phyloP scores from a whole-genome alignment of 2,329 filamentous ascomycete genomes.

The Ilyonectria destructans region DNA sequence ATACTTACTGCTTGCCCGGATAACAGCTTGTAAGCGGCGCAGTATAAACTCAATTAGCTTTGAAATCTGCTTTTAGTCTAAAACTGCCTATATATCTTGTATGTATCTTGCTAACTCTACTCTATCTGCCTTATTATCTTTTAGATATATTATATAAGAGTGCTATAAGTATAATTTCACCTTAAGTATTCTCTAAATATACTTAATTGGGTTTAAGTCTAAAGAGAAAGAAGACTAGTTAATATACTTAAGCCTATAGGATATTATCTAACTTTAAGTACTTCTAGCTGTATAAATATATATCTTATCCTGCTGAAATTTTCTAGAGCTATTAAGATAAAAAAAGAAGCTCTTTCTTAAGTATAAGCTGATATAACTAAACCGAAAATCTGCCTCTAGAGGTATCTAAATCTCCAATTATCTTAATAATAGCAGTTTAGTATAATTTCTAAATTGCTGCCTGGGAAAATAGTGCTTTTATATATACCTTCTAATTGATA shows the following conservation, averaged over 20 bases:
- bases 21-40: constrained; percentile 2
- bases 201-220: constrained; percentile 15
- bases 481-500: not conserved
- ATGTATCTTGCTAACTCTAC: constrained; percentile 6
- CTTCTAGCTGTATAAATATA: not conserved
- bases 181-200: constrained; percentile 10
- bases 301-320: no score
- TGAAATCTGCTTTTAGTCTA: no score
- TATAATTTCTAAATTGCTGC: no score
- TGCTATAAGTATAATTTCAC: constrained; percentile 1
- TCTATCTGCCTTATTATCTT: constrained; percentile 9
- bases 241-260: not conserved
- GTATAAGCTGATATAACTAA: constrained; percentile 5
- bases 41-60: constrained; percentile 7
- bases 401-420: not conserved
- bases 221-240: constrained; percentile 2
- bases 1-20: constrained; percentile 19
- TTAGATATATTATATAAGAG: constrained; percentile 1
- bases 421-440: not conserved
- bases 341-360: constrained; percentile 2
- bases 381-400: not conserved
- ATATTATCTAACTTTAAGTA: not conserved
- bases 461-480: not conserved
- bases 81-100: constrained; percentile 12
- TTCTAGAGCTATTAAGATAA: not conserved